Evolutionary conservation across 805 yeast genomes (phyloP), one percentile per base, ranked within the genome.

Genomic region (Osmozyma mogii): DNA sequence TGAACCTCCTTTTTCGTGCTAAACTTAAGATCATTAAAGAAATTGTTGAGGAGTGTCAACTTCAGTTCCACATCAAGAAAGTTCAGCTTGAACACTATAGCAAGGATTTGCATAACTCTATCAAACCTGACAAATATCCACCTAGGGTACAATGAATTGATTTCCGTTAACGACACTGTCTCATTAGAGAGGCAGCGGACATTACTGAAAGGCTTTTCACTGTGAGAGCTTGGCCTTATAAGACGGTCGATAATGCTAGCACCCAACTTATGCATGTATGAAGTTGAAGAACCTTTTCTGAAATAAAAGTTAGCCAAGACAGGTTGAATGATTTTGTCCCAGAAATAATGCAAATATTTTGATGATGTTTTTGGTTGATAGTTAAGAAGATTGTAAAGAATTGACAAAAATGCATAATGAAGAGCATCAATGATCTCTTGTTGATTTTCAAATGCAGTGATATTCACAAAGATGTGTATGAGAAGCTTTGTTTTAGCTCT

Each of bases 251-350:
- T 27, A 3, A 58, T 22, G 5, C 43, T 41, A 8, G 47, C 32
- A 0, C 67, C 68, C 34, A 59, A 38, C 9, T 44, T 43, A 32
- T 58, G 47, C 52, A 55, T 37, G 22, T 47, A 37, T 1, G 40
- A 22, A 11, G 27, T 44, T 3, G 58, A 44, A 1, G 30, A 15
- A n/a, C 37, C 45, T 23, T 50, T 48, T 15, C 47, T 52, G 46
- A 61, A 61, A 27, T 60, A 61, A 29, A 63, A 54, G 23, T 44
- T 48, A 6, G 41, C 15, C 16, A 63, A 39, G 1, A 58, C 40
- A 1, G 59, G 58, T 22, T 49, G 55, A 8, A 63, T 36, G 4
- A 63, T 40, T 22, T 48, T 49, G 29, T 61, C 67, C 68, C 68
- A 63, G 22, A 54, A 52, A 6, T 56, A 35, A 27, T 52, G 52